Evolutionary conservation across 2,329 filamentous ascomycete genomes (phyloP), one percentile per base, ranked within the genome.

Genomic region (Xylaria sp.): DNA sequence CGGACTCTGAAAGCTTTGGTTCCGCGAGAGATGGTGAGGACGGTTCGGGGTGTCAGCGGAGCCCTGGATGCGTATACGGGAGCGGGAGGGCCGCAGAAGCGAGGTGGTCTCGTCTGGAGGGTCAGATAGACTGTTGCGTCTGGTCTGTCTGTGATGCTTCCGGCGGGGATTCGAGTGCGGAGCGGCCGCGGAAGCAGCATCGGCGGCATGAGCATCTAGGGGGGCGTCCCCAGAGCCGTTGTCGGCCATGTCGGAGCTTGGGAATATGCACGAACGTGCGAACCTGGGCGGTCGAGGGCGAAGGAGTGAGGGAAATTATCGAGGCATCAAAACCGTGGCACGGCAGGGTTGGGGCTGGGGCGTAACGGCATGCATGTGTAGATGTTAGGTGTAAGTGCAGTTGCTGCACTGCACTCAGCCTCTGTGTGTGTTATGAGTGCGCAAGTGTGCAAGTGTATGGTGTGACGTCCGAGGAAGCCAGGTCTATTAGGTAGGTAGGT

Each of bases 1-100:
- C 79, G 51, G 78, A 83, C 84, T 84, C 41, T 78, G 76, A 72
- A 81, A 83, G 74, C 84, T 86, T 23, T 85, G 83, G 28, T 84
- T 83, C 63, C 80, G 78, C 23, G 80, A 78, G 56, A 81, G 66
- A 59, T 71, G 69, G 15, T 67, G 63, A 18, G 78, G 73, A 51
- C 72, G 73, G 15, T 67, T 64, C 13, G 78, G 72, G 51, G 76
- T 73, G 50, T 72, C 70, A 63, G 68, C 44, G 52, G 76, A 78
- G 46, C 77, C 80, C 10, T 81, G 80, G 48, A 83, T 82, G 70
- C 84, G 82, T 44, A 84, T 78, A 13, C 79, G 83, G 28, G 83
- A 82, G 66, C 80, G 80, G 6, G 83, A 82, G 31, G 75, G 75
- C 7, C 77, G 76, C 2, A 86, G 75, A 10, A 86, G 76, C 4